A percentile compares a stretch with the other conserved stretches of the same genome.
These are phyloP conservation scores for Mimosa bimucronata DNA, from an alignment of 306 rosid species.

Conservation along the genomic window DNA sequence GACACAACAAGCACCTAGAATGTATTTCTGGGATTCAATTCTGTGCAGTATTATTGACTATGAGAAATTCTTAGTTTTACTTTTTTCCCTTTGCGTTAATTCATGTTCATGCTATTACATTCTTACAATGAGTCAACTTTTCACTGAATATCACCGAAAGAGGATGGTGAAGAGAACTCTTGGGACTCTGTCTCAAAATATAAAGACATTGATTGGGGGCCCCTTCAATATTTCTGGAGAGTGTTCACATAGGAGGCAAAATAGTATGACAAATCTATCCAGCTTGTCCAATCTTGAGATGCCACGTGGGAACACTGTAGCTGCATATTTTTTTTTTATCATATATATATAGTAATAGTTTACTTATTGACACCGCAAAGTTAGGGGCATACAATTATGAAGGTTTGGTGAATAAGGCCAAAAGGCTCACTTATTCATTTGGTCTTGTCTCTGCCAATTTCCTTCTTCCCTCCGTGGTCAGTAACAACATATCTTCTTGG, in stretches of 20 bases:
- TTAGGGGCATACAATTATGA: conserved; percentile 45
- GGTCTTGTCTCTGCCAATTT: conserved; percentile 41
- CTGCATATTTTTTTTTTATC: background rate
- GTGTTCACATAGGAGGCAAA: background rate
- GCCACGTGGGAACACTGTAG: conserved; percentile 3
- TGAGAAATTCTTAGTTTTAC: background rate
- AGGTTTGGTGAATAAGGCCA: conserved; percentile 55
- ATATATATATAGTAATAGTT: background rate
- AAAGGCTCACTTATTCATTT: conserved; percentile 40
- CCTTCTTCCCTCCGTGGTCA: conserved; percentile 12
- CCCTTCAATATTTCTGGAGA: background rate
- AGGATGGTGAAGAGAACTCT: background rate
- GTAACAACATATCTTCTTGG: conserved; percentile 15
- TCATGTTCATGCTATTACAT: background rate
- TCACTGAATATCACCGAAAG: conserved; percentile 22
- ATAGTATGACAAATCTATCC: conserved; percentile 12
- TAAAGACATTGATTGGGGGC: background rate
- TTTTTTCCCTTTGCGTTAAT: background rate
- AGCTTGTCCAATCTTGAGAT: background rate
- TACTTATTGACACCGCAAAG: conserved; percentile 34
- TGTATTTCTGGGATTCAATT: background rate
- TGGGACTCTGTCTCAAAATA: conserved; percentile 18
- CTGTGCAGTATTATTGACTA: background rate
- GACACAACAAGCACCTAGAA: background rate
- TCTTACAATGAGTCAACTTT: conserved; percentile 9